phyloP scores from a whole-genome alignment of 768 basidiomycete genomes.

The Calocera viscosa region DNA sequence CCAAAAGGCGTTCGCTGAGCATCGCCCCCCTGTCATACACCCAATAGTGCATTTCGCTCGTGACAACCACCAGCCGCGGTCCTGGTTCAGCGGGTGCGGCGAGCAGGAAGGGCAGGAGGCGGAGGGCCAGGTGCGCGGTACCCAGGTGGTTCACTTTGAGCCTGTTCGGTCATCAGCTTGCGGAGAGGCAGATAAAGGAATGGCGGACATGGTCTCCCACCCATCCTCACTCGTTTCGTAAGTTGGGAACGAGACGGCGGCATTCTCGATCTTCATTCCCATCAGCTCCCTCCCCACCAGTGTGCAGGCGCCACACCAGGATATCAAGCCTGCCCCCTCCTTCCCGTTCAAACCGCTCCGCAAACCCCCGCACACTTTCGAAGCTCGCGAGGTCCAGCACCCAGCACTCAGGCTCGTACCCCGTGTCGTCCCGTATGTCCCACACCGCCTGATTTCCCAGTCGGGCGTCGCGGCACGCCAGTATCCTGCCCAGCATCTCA shows the following conservation, averaged over 20 bases:
- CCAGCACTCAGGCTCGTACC: slow-evolving; percentile 30
- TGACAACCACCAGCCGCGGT: slow-evolving; percentile 33
- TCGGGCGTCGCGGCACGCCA: slow-evolving; percentile 5
- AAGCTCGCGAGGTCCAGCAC: slow-evolving; percentile 34
- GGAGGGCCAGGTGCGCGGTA: slow-evolving; percentile 31
- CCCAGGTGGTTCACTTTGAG: slow-evolving; percentile 40
- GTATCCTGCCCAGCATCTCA: not conserved
- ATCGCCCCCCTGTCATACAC: slow-evolving; percentile 15
- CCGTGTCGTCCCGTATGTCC: slow-evolving; percentile 19
- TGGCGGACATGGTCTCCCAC: slow-evolving; percentile 35
- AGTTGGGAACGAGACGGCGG: slow-evolving; percentile 20
- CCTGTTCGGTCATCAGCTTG: slow-evolving; percentile 21
- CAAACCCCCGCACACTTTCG: slow-evolving; percentile 32
- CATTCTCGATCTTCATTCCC: slow-evolving; percentile 29
- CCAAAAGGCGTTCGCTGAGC: slow-evolving; percentile 22
- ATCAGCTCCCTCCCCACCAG: not conserved
- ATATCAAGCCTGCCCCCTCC: slow-evolving; percentile 30
- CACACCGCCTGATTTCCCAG: not conserved
- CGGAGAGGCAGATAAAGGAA: not conserved
- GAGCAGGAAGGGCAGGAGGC: slow-evolving; percentile 34
- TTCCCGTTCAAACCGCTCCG: slow-evolving; percentile 25
- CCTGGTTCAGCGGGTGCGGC: too few relatives aligned
- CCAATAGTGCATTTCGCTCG: slow-evolving; percentile 34
- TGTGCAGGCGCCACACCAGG: slow-evolving; percentile 19
- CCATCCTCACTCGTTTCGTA: slow-evolving; percentile 31